These are phyloP conservation scores for Asterophora parasitica DNA, from an alignment of 768 basidiomycete species.

Conservation along the genomic window DNA sequence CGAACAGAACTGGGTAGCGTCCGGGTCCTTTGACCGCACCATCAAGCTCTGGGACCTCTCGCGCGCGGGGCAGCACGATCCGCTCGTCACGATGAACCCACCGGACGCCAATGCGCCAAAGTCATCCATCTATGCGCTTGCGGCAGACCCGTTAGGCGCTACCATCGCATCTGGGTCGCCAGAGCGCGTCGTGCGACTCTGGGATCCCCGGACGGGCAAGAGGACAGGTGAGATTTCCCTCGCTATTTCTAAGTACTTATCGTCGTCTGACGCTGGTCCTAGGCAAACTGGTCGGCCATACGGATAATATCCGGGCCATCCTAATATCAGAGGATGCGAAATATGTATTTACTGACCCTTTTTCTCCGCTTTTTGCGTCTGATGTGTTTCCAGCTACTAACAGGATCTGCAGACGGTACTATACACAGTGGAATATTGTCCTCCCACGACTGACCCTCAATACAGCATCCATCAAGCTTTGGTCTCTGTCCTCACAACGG, in stretches of 20 bases:
- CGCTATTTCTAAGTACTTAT: not conserved
- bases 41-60: conserved; percentile 92
- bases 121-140: conserved; percentile 73
- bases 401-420: conserved; percentile 73
- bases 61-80: conserved; percentile 32
- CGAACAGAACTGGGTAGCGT: conserved; percentile 83
- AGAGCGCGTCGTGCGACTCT: conserved; percentile 84
- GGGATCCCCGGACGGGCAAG: conserved; percentile 89
- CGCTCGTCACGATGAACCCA: conserved; percentile 62
- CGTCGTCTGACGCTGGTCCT: conserved; percentile 10
- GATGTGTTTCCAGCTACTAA: conserved; percentile 52
- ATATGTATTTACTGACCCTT: conserved; percentile 56
- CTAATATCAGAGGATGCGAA: conserved; percentile 84
- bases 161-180: conserved; percentile 88
- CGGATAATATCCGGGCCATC: conserved; percentile 92
- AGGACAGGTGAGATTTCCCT: conserved; percentile 38
- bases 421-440: not conserved
- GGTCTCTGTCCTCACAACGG: conserved; percentile 85
- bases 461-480: conserved; percentile 80
- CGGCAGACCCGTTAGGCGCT: conserved; percentile 74
- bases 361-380: conserved; percentile 6
- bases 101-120: conserved; percentile 64
- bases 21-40: conserved; percentile 91
- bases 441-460: conserved; percentile 8
- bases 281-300: conserved; percentile 91